Evolutionary conservation across 2,329 filamentous ascomycete species (phyloP).

Genomic region (Alternaria panax): DNA sequence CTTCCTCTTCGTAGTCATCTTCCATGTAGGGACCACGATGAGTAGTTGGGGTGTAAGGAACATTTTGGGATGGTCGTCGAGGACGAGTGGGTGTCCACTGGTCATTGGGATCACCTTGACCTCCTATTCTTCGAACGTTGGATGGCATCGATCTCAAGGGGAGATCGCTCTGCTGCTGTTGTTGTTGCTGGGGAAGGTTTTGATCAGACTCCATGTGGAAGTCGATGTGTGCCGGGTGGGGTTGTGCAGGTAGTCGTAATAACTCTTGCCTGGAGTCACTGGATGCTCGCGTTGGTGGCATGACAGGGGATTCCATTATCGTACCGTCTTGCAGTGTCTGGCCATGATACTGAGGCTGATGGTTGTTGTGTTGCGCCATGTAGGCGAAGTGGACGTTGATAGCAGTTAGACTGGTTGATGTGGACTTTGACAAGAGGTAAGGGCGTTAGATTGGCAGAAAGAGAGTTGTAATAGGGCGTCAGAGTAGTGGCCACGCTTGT

Average conservation of each 20-base stretch:
- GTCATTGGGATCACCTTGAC: slow-evolving; percentile 22
- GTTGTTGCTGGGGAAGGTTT: slow-evolving; percentile 6
- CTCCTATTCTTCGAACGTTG: slow-evolving; percentile 17
- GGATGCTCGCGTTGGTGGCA: slow-evolving; percentile 21
- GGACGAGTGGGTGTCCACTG: slow-evolving; percentile 8
- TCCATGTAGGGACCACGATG: slow-evolving; percentile 33
- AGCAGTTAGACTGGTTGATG: neutral
- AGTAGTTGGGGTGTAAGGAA: slow-evolving; percentile 8
- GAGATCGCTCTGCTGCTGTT: slow-evolving; percentile 10
- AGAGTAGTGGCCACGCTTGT: neutral
- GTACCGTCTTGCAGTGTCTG: slow-evolving; percentile 40
- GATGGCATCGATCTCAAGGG: slow-evolving; percentile 16
- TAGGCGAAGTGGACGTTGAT: slow-evolving; percentile 5
- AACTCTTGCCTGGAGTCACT: slow-evolving; percentile 39
- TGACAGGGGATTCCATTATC: slow-evolving; percentile 34
- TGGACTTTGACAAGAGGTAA: slow-evolving; percentile 9
- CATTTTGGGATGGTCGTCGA: slow-evolving; percentile 20
- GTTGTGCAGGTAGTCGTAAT: slow-evolving; percentile 38
- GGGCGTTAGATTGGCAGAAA: slow-evolving; percentile 7
- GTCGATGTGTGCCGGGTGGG: slow-evolving; percentile 36
- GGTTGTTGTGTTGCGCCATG: slow-evolving; percentile 32
- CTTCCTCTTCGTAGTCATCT: slow-evolving; percentile 40
- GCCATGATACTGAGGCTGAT: slow-evolving; percentile 40
- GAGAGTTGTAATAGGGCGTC: neutral
- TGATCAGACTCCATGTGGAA: slow-evolving; percentile 21